Evolutionary conservation across 192 early-diverging fungal species (phyloP).

Genomic region (Dissophora ornata): DNA sequence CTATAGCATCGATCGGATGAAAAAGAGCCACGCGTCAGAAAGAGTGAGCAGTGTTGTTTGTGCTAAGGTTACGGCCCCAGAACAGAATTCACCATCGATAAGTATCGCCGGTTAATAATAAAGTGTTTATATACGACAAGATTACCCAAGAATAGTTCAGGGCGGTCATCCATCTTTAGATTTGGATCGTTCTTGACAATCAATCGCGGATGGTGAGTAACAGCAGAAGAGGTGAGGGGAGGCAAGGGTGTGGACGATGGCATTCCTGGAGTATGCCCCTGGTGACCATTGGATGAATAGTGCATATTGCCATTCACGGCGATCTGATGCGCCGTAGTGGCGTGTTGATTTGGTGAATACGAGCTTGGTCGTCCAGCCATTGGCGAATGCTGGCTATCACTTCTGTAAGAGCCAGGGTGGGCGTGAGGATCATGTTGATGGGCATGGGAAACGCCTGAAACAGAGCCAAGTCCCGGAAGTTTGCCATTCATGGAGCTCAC

Average conservation of each 20-base stretch:
- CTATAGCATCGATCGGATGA: conserved; percentile 38
- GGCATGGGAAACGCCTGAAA: neutral
- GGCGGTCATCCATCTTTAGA: conserved; percentile 39
- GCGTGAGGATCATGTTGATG: conserved; percentile 16
- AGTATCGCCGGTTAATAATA: too few species aligned
- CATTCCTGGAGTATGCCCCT: conserved; percentile 3
- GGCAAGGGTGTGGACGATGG: neutral
- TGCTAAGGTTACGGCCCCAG: too few species aligned
- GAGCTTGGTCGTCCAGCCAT: conserved; percentile 8
- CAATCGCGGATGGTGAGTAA: conserved; percentile 26
- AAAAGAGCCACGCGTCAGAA: too few species aligned
- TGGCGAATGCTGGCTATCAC: conserved; percentile 12
- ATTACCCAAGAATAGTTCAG: conserved; percentile 50
- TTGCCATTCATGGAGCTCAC: conserved; percentile 7
- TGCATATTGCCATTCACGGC: conserved; percentile 20
- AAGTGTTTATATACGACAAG: too few species aligned
- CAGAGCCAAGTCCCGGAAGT: conserved; percentile 30
- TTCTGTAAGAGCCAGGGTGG: conserved; percentile 6
- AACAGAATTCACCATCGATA: too few species aligned
- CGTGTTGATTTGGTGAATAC: conserved; percentile 19
- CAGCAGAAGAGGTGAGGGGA: conserved; percentile 5
- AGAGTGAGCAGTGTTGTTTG: too few species aligned
- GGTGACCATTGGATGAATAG: neutral
- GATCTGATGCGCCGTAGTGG: neutral
- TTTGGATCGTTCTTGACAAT: conserved; percentile 52